Conservation (phyloP, 2,329 filamentous ascomycete species). For the Cryphonectria nitschkei region DNA sequence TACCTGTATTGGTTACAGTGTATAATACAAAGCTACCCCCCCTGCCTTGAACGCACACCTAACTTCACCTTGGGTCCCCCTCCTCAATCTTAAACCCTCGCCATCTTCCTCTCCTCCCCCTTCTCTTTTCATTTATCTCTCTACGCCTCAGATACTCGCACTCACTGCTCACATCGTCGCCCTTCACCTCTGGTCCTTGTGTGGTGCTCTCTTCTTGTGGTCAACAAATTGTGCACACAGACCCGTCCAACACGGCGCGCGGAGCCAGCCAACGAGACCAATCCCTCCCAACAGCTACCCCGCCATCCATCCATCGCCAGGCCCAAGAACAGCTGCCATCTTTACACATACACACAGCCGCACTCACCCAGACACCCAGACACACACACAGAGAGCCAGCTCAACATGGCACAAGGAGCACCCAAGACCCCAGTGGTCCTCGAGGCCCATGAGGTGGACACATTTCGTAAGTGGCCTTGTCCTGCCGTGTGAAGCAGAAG, state of each 20-base stretch:
- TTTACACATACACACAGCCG: background rate
- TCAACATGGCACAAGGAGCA: constrained; percentile 50
- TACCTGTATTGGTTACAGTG: background rate
- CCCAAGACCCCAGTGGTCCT: constrained; percentile 64
- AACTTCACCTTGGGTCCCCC: constrained; percentile 2
- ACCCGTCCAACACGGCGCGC: background rate
- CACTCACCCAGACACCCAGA: too few species aligned
- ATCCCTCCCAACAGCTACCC: constrained; percentile 23
- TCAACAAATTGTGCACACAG: background rate
- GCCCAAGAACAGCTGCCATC: constrained; percentile 6
- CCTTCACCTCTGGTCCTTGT: background rate
- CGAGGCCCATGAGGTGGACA: constrained; percentile 78
- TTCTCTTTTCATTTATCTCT: background rate
- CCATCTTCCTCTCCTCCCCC: background rate
- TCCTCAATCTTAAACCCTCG: constrained; percentile 9
- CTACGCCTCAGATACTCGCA: background rate
- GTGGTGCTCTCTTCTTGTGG: background rate
- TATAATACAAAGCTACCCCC: constrained; percentile 26
- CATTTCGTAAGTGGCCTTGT: constrained; percentile 59
- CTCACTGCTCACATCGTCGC: background rate
- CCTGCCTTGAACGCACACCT: constrained; percentile 6
- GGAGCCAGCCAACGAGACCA: background rate
- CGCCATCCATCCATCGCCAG: constrained; percentile 30
- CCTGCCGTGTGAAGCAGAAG: background rate
- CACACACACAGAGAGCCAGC: constrained; percentile 20